Conservation (phyloP, 2,329 filamentous ascomycete species). For the Trichoderma polysporum region DNA sequence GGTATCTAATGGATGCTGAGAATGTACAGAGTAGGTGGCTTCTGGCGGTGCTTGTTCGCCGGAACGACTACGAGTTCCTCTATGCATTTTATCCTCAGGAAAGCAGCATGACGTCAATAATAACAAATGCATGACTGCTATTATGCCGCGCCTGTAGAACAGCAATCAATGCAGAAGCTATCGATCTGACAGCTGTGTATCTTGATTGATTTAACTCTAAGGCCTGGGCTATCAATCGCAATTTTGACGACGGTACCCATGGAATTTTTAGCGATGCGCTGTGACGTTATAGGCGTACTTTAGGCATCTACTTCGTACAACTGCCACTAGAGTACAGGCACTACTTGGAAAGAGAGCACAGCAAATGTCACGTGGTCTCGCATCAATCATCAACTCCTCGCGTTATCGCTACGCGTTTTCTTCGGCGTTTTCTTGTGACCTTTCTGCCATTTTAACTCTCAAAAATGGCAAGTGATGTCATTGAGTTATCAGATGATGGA, state of each 20-base stretch:
- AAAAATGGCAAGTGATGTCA: constrained; percentile 23
- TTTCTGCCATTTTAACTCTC: neutral
- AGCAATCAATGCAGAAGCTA: neutral
- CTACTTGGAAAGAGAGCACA: neutral
- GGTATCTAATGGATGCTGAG: no score
- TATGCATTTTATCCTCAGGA: neutral
- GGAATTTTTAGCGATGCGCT: neutral
- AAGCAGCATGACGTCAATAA: neutral
- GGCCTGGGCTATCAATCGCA: no score
- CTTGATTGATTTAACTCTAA: neutral
- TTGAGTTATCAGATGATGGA: constrained; percentile 32
- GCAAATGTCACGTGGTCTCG: constrained; percentile 1
- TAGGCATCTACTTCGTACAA: no score
- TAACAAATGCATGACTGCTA: neutral
- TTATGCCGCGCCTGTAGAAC: neutral
- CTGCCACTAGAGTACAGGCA: neutral
- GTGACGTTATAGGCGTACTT: no score
- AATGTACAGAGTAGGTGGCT: no score
- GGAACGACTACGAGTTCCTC: no score
- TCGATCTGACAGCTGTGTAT: no score
- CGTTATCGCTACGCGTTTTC: neutral
- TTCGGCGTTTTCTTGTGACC: neutral
- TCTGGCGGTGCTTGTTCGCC: no score
- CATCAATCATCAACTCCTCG: neutral
- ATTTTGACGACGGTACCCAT: no score